A percentile compares a stretch with the other conserved stretches of the same genome.
Evolutionary conservation across 2,329 filamentous ascomycete genomes (phyloP).

Genomic region (Penicillium crustosum): DNA sequence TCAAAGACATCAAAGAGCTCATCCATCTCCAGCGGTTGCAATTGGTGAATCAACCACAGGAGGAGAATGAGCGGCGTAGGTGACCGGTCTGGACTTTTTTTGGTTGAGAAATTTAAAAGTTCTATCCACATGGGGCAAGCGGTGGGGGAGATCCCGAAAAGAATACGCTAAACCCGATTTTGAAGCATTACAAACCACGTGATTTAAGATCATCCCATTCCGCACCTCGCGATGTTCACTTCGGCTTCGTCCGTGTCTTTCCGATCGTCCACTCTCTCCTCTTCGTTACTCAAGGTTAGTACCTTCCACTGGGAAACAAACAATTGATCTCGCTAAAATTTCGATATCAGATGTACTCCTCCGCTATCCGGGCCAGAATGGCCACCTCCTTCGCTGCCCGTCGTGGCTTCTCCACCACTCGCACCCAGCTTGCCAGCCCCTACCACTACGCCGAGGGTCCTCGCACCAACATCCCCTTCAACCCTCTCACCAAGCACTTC

Average conservation of each 20-base stretch:
- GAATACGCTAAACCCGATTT: neutral
- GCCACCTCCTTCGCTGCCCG: constrained; percentile 70
- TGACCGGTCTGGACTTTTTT: constrained; percentile 22
- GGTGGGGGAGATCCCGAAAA: constrained; percentile 18
- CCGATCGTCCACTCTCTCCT: constrained; percentile 26
- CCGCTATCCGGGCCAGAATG: constrained; percentile 61
- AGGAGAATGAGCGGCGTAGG: constrained; percentile 14
- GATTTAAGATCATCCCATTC: constrained; percentile 21
- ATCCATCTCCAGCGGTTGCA: constrained; percentile 56
- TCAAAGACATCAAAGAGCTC: constrained; percentile 83
- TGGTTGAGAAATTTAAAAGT: constrained; percentile 37
- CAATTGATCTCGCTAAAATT: constrained; percentile 38
- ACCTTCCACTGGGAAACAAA: constrained; percentile 9
- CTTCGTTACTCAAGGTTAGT: constrained; percentile 36
- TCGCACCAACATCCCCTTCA: constrained; percentile 94
- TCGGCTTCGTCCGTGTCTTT: constrained; percentile 24
- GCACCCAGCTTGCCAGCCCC: constrained; percentile 78
- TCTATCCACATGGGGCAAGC: constrained; percentile 27
- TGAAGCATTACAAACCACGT: constrained; percentile 9
- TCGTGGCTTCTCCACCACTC: constrained; percentile 92
- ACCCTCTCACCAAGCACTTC: constrained; percentile 87
- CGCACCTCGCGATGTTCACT: constrained; percentile 26
- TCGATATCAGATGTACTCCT: constrained; percentile 68
- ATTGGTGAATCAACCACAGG: constrained; percentile 17
- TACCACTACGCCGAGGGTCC: constrained; percentile 99